phyloP scores from a whole-genome alignment of 1,284 basidiomycete genomes.

The Takashimella tepidaria region DNA sequence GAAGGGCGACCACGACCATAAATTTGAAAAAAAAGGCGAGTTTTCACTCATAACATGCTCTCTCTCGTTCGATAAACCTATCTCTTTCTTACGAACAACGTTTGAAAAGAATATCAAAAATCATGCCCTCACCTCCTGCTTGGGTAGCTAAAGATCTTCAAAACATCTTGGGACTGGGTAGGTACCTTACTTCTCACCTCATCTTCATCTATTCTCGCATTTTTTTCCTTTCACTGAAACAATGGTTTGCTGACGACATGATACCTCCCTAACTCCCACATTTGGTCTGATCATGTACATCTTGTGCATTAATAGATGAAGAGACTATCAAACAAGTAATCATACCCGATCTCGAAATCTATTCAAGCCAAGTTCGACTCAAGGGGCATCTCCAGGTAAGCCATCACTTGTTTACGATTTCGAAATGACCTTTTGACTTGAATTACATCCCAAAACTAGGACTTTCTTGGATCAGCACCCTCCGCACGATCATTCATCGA shows the following conservation, averaged over 20 bases:
- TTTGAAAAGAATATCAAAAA: not conserved
- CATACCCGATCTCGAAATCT: conserved; percentile 38
- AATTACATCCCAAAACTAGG: too few species aligned
- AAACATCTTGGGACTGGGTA: conserved; percentile 37
- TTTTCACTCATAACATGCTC: too few species aligned
- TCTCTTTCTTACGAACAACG: too few species aligned
- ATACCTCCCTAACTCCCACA: not conserved
- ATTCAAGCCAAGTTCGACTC: conserved; percentile 30
- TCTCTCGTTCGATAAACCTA: too few species aligned
- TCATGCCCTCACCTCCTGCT: conserved; percentile 21
- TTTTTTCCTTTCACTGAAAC: not conserved
- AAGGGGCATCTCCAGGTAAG: conserved; percentile 37
- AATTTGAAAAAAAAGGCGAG: too few species aligned
- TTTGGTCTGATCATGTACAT: not conserved
- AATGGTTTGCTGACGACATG: conserved; percentile 4
- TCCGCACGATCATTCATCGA: conserved; percentile 34
- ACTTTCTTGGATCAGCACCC: conserved; percentile 40
- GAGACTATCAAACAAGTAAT: conserved; percentile 39
- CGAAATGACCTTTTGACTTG: too few species aligned
- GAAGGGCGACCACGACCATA: too few species aligned
- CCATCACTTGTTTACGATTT: too few species aligned
- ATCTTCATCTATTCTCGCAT: too few species aligned
- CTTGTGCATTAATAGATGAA: conserved; percentile 28
- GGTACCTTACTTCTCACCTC: conserved; percentile 7
- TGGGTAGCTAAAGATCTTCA: conserved; percentile 39